These are phyloP conservation scores for Talaromyces albobiverticillius DNA, from an alignment of 2,329 filamentous ascomycete species.

Conservation along the genomic window DNA sequence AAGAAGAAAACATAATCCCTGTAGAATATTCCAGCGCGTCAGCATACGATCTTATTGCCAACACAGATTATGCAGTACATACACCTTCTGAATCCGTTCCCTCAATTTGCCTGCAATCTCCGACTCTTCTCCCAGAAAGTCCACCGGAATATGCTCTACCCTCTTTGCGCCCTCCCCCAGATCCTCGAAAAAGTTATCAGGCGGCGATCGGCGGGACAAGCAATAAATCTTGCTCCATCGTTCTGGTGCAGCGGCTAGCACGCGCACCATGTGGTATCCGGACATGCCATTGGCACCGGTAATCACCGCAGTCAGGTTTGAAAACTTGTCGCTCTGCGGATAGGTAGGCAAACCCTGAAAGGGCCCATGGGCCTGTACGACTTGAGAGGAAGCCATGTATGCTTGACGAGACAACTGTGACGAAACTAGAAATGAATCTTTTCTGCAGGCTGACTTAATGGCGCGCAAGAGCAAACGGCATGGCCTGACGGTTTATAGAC, in stretches of 20 bases:
- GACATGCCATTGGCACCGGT: constrained; percentile 9
- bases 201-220: constrained; percentile 1
- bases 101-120: background rate
- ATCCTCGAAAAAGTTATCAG: constrained; percentile 7
- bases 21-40: background rate
- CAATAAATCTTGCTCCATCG: constrained; percentile 9
- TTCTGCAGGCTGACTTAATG: too few relatives aligned
- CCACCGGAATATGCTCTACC: constrained; percentile 1
- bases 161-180: constrained; percentile 2
- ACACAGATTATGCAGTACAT: background rate
- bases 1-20: constrained; percentile 11
- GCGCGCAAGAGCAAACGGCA: too few relatives aligned
- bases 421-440: too few relatives aligned
- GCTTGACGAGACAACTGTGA: background rate
- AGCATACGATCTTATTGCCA: too few relatives aligned
- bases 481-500: too few relatives aligned
- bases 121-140: background rate
- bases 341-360: constrained; percentile 2
- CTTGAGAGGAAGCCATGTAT: constrained; percentile 5
- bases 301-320: constrained; percentile 4
- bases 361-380: background rate
- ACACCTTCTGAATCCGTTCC: background rate
- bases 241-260: constrained; percentile 4
- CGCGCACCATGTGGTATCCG: constrained; percentile 5
- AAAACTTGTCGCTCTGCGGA: constrained; percentile 2